Evolutionary conservation across 1,284 basidiomycete species (phyloP), one percentile per base, ranked within the genome.

Genomic region (Athelia sp.): DNA sequence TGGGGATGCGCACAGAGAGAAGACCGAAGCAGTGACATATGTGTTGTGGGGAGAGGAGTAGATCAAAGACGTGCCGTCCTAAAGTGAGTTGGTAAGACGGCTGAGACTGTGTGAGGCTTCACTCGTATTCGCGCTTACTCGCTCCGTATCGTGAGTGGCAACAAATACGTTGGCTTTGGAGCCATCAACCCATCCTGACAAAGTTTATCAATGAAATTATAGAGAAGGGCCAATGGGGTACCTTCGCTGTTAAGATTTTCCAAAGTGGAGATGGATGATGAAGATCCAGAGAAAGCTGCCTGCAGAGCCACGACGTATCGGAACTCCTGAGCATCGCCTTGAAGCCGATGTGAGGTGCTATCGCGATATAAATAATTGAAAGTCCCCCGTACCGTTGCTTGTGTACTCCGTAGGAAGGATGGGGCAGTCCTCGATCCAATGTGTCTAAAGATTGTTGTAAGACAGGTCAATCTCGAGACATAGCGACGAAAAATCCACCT

Each of bases 141-240:
- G 53, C 48, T 70, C 70, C 2, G 69, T 68, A 51, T 72, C 70
- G 51, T 72, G 70, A 48, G 68, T 68, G 0, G 66, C 61, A 35
- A 71, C 69, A 49, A 71, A 69, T 46, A 69, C 63, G 48, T 70
- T 71, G 0, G 69, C 68, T 31, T 50, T 26, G 32, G 48, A 44
- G 29, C 61, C 56, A n/a, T 59, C 29, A 34, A 68, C 54, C 61
- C 62, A 66, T 14, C 60, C 62, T 63, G 23, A 48, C 13, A 9
- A n/a, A 6, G 36, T 22, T 18, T 17, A n/a, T 45, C 4, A 29
- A 29, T 29, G n/a, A n/a, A 36, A 44, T 2, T 34, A 32, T 19
- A 17, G 49, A 22, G 43, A 11, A 17, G 26, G 24, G 34, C 19
- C 13, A 44, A 19, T 43, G 22, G 43, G 53, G 18, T 17, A 62